A percentile compares a stretch with the other conserved stretches of the same genome.
Evolutionary conservation across 331 rosid genomes (phyloP).

Genomic region (Dryas integrifolia): DNA sequence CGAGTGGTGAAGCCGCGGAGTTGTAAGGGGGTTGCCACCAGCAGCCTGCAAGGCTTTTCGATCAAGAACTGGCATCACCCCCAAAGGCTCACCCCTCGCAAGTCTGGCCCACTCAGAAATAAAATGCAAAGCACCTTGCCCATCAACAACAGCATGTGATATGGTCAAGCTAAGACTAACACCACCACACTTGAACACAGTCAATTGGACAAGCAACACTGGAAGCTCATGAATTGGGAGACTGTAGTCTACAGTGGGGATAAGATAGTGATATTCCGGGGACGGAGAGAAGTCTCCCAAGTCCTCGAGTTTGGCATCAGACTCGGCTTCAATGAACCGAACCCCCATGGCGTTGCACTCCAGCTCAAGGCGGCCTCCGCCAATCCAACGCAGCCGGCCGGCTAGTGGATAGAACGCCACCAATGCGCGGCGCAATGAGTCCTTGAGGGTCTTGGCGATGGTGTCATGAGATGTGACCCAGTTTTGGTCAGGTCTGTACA

Average conservation of each 20-base stretch:
- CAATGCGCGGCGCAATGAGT: conserved; percentile 41
- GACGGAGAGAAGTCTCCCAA: conserved; percentile 40
- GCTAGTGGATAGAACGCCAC: conserved; percentile 60
- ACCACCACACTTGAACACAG: conserved; percentile 55
- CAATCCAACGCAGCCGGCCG: conserved; percentile 48
- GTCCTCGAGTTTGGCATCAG: conserved; percentile 24
- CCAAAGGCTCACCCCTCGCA: conserved; percentile 48
- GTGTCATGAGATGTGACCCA: not conserved
- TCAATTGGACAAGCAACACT: conserved; percentile 40
- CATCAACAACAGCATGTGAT: conserved; percentile 58
- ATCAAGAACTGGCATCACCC: conserved; percentile 38
- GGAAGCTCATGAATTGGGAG: conserved; percentile 51
- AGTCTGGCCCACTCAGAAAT: conserved; percentile 51
- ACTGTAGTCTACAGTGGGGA: conserved; percentile 40
- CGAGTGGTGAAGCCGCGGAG: not conserved
- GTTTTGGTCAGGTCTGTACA: conserved; percentile 33
- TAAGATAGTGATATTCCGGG: conserved; percentile 17
- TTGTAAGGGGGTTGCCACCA: too few species aligned
- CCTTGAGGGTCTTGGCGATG: conserved; percentile 38
- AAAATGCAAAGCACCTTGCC: conserved; percentile 51
- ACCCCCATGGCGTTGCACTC: conserved; percentile 51
- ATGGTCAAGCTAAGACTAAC: conserved; percentile 29
- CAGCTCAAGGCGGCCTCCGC: conserved; percentile 46
- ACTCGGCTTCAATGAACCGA: conserved; percentile 48
- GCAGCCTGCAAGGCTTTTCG: conserved; percentile 16